A percentile compares a stretch with the other conserved stretches of the same genome.
These are phyloP conservation scores for Chaetomium globosum DNA, from an alignment of 2,329 filamentous ascomycete genomes.

Conservation along the genomic window DNA sequence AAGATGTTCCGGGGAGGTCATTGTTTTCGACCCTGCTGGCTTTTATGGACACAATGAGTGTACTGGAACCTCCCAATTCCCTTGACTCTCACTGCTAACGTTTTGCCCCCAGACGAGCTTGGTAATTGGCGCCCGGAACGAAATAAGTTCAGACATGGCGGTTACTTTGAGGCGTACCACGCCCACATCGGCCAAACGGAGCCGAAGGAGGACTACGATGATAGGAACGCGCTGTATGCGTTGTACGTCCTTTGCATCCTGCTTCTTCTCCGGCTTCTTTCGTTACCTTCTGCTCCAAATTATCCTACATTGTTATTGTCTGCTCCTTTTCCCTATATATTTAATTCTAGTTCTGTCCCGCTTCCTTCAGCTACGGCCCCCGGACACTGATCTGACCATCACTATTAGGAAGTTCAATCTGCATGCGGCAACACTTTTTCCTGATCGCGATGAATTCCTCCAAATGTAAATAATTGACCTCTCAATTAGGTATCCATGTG, in stretches of 20 bases:
- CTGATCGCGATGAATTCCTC: neutral
- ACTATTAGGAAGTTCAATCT: neutral
- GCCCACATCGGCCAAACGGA: neutral
- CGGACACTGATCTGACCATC: neutral
- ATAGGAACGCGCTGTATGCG: neutral
- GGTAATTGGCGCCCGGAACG: neutral
- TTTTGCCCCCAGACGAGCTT: neutral
- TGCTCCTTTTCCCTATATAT: too few relatives aligned
- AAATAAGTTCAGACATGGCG: neutral
- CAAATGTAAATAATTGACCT: neutral
- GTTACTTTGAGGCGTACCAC: neutral
- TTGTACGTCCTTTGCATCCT: neutral
- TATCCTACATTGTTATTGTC: too few relatives aligned
- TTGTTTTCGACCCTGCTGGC: neutral
- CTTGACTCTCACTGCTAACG: too few relatives aligned
- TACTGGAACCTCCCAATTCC: neutral
- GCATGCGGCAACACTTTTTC: neutral
- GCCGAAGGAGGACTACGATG: neutral
- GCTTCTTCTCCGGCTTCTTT: too few relatives aligned
- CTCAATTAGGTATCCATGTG: neutral
- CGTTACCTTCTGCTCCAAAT: too few relatives aligned
- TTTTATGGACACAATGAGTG: neutral
- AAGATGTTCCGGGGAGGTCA: neutral
- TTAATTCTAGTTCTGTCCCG: too few relatives aligned
- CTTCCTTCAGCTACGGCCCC: too few relatives aligned